A percentile compares a stretch with the other conserved stretches of the same genome.
Evolutionary conservation across 495 filamentous ascomycete species (phyloP).

Genomic region (Staphylotrichum longicolle): DNA sequence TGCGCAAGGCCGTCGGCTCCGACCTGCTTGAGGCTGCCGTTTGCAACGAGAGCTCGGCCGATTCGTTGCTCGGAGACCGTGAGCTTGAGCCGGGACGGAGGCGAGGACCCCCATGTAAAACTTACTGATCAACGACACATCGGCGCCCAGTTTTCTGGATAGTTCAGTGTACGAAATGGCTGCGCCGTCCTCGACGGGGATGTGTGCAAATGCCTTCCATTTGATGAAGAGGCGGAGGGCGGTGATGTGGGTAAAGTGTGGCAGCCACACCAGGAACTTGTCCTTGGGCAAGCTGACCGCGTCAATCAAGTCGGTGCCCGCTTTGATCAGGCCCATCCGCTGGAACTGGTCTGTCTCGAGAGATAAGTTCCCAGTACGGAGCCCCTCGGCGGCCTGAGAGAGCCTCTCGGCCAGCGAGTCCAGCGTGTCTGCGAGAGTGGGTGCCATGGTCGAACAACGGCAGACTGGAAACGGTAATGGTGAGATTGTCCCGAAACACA

Average conservation of each 20-base stretch:
- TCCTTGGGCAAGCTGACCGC: slow-evolving; percentile 13
- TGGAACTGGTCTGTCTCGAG: background rate
- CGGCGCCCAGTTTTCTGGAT: slow-evolving; percentile 25
- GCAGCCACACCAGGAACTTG: slow-evolving; percentile 8
- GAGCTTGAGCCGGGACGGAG: background rate
- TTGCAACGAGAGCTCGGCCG: slow-evolving; percentile 18
- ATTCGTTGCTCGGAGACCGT: slow-evolving; percentile 20
- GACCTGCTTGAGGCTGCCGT: slow-evolving; percentile 21
- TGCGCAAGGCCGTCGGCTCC: slow-evolving; percentile 24
- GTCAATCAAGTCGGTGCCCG: slow-evolving; percentile 9
- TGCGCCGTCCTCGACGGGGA: slow-evolving; percentile 22
- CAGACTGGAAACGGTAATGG: too few species aligned
- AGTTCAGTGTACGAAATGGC: slow-evolving; percentile 30
- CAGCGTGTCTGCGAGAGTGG: slow-evolving; percentile 8
- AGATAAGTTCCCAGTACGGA: slow-evolving; percentile 11
- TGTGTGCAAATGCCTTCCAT: slow-evolving; percentile 35
- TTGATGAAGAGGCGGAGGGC: slow-evolving; percentile 31
- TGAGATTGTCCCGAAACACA: too few species aligned
- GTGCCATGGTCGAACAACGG: slow-evolving; percentile 3
- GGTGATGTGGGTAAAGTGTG: slow-evolving; percentile 14
- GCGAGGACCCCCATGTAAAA: too few species aligned
- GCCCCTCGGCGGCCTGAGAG: background rate
- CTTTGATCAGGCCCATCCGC: slow-evolving; percentile 11
- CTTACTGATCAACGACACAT: slow-evolving; percentile 30
- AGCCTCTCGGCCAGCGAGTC: slow-evolving; percentile 13